Conservation (phyloP, 108 stramenopile species). For the Stephanodiscus triporus region DNA sequence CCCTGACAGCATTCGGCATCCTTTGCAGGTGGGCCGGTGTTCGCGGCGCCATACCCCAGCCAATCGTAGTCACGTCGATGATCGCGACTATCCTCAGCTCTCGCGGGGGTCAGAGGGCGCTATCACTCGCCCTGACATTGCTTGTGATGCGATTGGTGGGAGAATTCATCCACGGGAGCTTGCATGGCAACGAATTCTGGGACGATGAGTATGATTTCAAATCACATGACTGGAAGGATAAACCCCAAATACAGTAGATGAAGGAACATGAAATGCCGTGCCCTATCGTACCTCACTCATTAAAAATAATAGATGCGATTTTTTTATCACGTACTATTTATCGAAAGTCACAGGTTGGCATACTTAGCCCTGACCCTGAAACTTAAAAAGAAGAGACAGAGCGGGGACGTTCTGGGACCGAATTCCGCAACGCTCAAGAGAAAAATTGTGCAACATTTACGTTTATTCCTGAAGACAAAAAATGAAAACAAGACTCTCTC, state of each 20-base stretch:
- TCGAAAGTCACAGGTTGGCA: too few relatives aligned
- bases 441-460: too few relatives aligned
- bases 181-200: constrained; percentile 68
- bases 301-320: background rate
- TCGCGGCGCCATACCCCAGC: constrained; percentile 69
- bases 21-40: constrained; percentile 76
- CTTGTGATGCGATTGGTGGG: constrained; percentile 63
- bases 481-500: too few relatives aligned
- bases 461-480: too few relatives aligned
- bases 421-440: too few relatives aligned
- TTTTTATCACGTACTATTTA: too few relatives aligned
- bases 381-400: too few relatives aligned
- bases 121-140: constrained; percentile 50
- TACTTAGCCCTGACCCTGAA: too few relatives aligned
- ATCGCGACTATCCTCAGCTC: constrained; percentile 50
- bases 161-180: constrained; percentile 68
- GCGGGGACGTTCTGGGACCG: too few relatives aligned
- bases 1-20: constrained; percentile 34
- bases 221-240: constrained; percentile 25
- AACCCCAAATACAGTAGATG: background rate
- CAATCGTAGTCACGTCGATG: constrained; percentile 59
- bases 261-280: too few relatives aligned
- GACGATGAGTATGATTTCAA: constrained; percentile 49
- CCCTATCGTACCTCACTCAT: too few relatives aligned
- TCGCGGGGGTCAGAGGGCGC: constrained; percentile 45